Conservation (phyloP, 768 basidiomycete genomes). For the Pleurotus djamor region DNA sequence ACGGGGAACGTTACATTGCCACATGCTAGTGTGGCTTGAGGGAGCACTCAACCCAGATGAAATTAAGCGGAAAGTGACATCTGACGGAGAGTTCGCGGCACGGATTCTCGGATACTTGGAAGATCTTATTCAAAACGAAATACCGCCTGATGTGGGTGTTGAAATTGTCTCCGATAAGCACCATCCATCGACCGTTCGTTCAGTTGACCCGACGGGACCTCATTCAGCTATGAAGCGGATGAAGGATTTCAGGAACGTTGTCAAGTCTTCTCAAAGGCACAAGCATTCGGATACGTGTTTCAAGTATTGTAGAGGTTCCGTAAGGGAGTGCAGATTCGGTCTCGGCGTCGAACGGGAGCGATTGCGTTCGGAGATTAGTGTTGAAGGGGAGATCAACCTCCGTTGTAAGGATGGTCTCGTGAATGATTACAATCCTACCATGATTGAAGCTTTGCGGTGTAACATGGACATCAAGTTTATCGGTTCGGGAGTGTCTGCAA, state of each 20-base stretch:
- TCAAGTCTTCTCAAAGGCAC: slow-evolving; percentile 25
- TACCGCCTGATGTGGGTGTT: slow-evolving; percentile 15
- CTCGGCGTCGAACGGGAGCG: slow-evolving; percentile 17
- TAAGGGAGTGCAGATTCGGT: slow-evolving; percentile 23
- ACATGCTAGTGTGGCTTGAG: slow-evolving; percentile 38
- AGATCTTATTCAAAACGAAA: slow-evolving; percentile 19
- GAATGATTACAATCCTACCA: slow-evolving; percentile 40
- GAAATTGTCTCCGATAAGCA: slow-evolving; percentile 3
- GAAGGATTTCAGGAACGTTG: slow-evolving; percentile 22
- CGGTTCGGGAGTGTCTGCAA: slow-evolving; percentile 34
- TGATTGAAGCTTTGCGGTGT: slow-evolving; percentile 29
- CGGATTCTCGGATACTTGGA: slow-evolving; percentile 19
- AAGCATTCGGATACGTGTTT: slow-evolving; percentile 30
- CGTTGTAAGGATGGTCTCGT: slow-evolving; percentile 34
- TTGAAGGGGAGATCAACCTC: slow-evolving; percentile 25
- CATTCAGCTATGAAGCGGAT: background rate
- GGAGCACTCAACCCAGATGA: slow-evolving; percentile 28
- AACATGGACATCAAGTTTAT: slow-evolving; percentile 51
- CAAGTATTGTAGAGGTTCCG: slow-evolving; percentile 28
- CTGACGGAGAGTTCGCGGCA: slow-evolving; percentile 15
- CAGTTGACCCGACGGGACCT: background rate
- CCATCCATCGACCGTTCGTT: slow-evolving; percentile 18
- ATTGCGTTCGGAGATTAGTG: slow-evolving; percentile 18
- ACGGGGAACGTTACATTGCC: slow-evolving; percentile 34
- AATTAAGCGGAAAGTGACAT: slow-evolving; percentile 13